Base-by-base conservation (phyloP, 83 land plant species). In the Diphasiastrum complanatum region DNA sequence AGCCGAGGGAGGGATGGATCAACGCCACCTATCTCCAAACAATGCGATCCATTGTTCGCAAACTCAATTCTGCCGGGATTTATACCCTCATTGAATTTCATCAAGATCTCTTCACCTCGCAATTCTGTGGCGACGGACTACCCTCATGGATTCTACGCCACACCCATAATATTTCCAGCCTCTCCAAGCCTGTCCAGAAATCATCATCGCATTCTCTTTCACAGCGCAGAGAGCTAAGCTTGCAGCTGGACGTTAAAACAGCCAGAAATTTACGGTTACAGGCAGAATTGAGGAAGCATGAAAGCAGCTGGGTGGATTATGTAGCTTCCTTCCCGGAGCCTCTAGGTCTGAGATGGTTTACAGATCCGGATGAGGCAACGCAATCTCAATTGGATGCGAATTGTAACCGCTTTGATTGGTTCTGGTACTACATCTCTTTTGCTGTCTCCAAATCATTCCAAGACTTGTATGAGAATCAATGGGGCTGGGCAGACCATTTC, bases 401-500 rank as follows among this genome's bases (percentile, higher is more conserved):
- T 26, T 63, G 66, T 40, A 51, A 33, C 54, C 41, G 30, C 29
- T 54, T 47, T 26, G 26, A 51, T 2, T 63, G 66, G 66, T 50
- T 33, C 10, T 63, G 56, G 66, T 63, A 63, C 60, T 63, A 63
- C 26, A 47, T 63, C 41, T 49, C 66, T 10, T 63, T 29, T 47
- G 60, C 66, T 1, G 66, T 63, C 26, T 47, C 66, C 16, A 45
- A 38, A 22, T 51, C 66, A 16, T 63, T 63, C 24, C 66, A 63
- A 51, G 58, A 51, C 28, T 33, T 63, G n/a, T 63, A 63, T 38
- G 66, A 63, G 2, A 63, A 63, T 27, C 31, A 16, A 24, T 63
- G 66, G 66, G 66, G 66, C 25, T 63, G 66, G 66, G 66, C 54
- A 16, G 66, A 63, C 12, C 10, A 47, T 45, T 48, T 63, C 28